Percentiles rank a stretch among this genome's conserved stretches.
Evolutionary conservation across 257 asterid species (phyloP).

Genomic region (Solanum verrucosum): DNA sequence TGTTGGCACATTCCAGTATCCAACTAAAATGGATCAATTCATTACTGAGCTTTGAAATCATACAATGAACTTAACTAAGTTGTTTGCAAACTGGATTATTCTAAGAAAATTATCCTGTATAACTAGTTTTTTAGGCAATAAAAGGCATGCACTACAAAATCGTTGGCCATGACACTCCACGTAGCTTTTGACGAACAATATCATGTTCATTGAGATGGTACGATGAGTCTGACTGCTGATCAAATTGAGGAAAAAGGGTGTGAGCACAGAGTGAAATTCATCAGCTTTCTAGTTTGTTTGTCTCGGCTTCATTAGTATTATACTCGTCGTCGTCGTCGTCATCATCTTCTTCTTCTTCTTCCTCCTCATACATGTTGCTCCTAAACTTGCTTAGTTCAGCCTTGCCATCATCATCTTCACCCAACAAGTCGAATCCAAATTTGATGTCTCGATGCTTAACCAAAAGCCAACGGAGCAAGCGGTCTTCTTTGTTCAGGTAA

Average conservation of each 20-base stretch:
- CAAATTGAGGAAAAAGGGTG: neutral
- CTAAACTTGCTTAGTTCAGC: constrained; percentile 20
- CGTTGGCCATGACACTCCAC: neutral
- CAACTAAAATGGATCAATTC: neutral
- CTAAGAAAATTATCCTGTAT: neutral
- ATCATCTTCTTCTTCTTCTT: constrained; percentile 12
- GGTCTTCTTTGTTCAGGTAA: constrained; percentile 80
- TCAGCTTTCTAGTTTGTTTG: neutral
- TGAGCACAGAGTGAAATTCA: neutral
- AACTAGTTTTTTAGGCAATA: neutral
- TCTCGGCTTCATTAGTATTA: too few species aligned
- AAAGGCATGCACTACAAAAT: neutral
- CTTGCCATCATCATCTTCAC: constrained; percentile 9
- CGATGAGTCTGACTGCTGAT: neutral
- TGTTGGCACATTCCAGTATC: neutral
- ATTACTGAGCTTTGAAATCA: neutral
- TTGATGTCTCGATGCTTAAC: constrained; percentile 55
- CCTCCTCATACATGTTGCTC: constrained; percentile 4
- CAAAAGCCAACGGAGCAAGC: constrained; percentile 75
- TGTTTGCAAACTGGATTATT: neutral
- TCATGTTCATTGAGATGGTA: neutral
- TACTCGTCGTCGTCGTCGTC: constrained; percentile 3
- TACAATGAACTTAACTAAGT: neutral
- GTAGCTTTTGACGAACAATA: neutral
- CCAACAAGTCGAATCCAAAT: constrained; percentile 13